Conservation (phyloP, 805 yeast species). For the Yamadazyma endophytica region DNA sequence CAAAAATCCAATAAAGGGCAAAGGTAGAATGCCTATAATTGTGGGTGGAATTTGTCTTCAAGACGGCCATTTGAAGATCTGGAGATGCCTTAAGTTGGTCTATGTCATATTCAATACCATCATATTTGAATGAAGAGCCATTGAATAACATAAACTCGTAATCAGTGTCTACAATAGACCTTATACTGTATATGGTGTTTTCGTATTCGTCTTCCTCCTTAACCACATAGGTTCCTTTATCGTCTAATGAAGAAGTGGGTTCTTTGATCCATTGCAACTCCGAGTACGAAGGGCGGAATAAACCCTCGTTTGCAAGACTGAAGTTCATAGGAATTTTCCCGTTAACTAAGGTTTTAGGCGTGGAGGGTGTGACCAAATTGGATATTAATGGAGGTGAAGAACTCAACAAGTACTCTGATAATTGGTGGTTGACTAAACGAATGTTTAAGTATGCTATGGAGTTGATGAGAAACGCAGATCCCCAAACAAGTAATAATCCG, state of each 20-base stretch:
- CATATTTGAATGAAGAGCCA: conserved; percentile 41
- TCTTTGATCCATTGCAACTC: conserved; percentile 68
- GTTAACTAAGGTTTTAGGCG: conserved; percentile 1
- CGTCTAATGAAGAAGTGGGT: conserved; percentile 46
- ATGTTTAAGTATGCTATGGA: too few species aligned
- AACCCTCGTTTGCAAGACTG: conserved; percentile 44
- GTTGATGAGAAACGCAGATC: conserved; percentile 27
- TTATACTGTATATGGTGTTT: conserved; percentile 51
- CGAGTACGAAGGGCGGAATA: conserved; percentile 50
- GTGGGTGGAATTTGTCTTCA: conserved; percentile 57
- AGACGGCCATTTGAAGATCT: conserved; percentile 52
- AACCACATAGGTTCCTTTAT: conserved; percentile 63
- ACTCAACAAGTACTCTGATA: too few species aligned
- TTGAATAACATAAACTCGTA: conserved; percentile 47
- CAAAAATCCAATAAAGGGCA: conserved; percentile 60
- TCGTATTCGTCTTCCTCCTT: conserved; percentile 26
- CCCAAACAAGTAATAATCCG: conserved; percentile 32
- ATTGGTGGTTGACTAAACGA: too few species aligned
- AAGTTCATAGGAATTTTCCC: conserved; percentile 27
- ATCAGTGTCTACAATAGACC: conserved; percentile 43
- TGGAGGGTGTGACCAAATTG: too few species aligned
- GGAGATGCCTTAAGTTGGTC: conserved; percentile 63
- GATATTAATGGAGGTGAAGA: too few species aligned
- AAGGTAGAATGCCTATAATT: conserved; percentile 71
- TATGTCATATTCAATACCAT: conserved; percentile 40